Conservation (phyloP, 768 basidiomycete genomes). For the Tylopilus subfusipes region DNA sequence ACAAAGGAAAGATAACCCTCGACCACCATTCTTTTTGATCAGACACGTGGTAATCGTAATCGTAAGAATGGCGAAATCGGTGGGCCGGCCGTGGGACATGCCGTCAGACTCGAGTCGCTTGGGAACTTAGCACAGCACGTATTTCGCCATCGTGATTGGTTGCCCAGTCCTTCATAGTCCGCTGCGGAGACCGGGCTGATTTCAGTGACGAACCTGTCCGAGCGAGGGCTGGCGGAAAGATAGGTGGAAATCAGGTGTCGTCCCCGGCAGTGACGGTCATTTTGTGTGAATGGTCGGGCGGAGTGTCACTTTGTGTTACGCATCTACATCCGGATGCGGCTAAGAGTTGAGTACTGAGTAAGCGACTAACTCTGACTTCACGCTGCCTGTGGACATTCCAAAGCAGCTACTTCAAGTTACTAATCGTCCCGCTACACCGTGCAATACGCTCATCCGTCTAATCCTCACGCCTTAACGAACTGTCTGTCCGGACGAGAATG, state of each 20-base stretch:
- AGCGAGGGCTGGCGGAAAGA: background rate
- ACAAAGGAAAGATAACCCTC: background rate
- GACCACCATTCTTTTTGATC: background rate
- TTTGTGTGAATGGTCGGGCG: background rate
- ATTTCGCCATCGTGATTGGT: background rate
- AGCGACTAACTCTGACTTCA: no score
- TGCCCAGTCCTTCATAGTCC: no score
- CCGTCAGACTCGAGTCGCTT: background rate
- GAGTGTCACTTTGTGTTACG: background rate
- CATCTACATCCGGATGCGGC: background rate
- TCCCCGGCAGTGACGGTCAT: background rate
- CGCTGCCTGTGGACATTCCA: background rate
- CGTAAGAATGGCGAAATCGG: conserved; percentile 17
- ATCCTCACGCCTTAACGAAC: background rate
- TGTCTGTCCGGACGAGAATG: conserved; percentile 28
- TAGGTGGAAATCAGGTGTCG: background rate
- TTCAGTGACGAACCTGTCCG: background rate
- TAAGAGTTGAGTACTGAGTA: no score
- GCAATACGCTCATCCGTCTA: background rate
- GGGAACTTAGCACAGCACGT: background rate
- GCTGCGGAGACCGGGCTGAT: no score
- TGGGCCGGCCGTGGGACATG: background rate
- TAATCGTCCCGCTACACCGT: background rate
- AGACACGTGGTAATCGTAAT: background rate
- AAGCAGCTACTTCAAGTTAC: background rate